Conservation (phyloP, 768 basidiomycete genomes). For the Rhizopogon vinicolor region DNA sequence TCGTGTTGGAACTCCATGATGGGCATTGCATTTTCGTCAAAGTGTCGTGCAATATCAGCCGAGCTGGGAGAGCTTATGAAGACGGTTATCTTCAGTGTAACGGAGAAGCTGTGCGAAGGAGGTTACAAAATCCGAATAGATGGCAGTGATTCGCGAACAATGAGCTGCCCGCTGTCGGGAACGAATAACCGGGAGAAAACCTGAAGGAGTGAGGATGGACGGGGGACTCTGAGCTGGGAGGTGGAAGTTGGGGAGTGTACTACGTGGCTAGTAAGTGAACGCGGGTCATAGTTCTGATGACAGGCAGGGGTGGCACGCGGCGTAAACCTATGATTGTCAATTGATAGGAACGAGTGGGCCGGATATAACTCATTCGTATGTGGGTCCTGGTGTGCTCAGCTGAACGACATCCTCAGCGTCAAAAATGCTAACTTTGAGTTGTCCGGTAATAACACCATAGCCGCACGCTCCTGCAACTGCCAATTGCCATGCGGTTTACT, state of each 20-base stretch:
- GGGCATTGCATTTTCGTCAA: constrained; percentile 4
- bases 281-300: neutral
- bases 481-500: too few species aligned
- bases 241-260: neutral
- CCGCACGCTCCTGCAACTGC: neutral
- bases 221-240: neutral
- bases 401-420: neutral
- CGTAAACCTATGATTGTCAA: neutral
- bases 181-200: neutral
- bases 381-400: too few species aligned
- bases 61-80: neutral
- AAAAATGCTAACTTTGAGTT: neutral
- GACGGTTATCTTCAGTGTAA: neutral
- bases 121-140: neutral
- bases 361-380: neutral
- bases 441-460: neutral
- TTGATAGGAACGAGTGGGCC: constrained; percentile 1
- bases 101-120: neutral
- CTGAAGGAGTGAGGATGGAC: neutral
- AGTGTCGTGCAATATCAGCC: too few species aligned
- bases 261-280: neutral
- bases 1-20: constrained; percentile 1
- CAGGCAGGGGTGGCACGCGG: too few species aligned
- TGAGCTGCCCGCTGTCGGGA: neutral
- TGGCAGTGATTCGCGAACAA: too few species aligned